Percentiles rank a stretch among this genome's conserved stretches.
Conservation (phyloP, 2,329 filamentous ascomycete genomes). For the Colletotrichum spaethianum region DNA sequence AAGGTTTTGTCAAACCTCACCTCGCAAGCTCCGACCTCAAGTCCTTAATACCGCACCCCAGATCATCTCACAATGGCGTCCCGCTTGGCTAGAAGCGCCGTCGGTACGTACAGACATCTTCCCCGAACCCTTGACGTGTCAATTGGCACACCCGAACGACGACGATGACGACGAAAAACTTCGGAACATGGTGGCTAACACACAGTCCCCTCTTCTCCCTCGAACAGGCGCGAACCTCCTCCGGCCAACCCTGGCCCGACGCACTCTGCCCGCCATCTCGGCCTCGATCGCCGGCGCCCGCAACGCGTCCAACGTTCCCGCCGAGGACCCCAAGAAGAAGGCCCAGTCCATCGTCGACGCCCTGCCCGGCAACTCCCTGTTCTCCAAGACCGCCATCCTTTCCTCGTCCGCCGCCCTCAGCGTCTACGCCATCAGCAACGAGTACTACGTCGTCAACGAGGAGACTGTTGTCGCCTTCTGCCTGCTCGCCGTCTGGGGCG, state of each 20-base stretch:
- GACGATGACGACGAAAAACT: constrained; percentile 16
- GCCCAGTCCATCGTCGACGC: constrained; percentile 95
- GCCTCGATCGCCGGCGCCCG: constrained; percentile 76
- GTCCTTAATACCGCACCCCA: constrained; percentile 64
- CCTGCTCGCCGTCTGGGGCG: constrained; percentile 92
- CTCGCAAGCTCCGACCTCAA: constrained; percentile 60
- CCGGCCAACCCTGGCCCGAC: constrained; percentile 84
- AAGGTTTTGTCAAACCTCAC: constrained; percentile 67
- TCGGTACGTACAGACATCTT: constrained; percentile 77
- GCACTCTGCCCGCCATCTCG: constrained; percentile 81
- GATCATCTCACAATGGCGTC: constrained; percentile 90
- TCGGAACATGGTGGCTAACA: constrained; percentile 38
- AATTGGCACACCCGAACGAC: constrained; percentile 52
- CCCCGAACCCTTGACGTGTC: constrained; percentile 44
- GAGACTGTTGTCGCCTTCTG: constrained; percentile 96
- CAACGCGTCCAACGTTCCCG: constrained; percentile 82
- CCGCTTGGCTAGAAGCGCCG: constrained; percentile 94
- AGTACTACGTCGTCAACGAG: constrained; percentile 99
- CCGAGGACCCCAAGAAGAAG: constrained; percentile 95
- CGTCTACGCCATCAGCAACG: constrained; percentile 97
- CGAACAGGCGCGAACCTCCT: constrained; percentile 87
- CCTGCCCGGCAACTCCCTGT: constrained; percentile 90
- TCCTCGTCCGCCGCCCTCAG: constrained; percentile 92
- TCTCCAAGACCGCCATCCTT: constrained; percentile 97
- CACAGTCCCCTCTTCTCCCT: constrained; percentile 45